Conservation (phyloP, 805 yeast species). For the Sugiyamaella mastotermitis region DNA sequence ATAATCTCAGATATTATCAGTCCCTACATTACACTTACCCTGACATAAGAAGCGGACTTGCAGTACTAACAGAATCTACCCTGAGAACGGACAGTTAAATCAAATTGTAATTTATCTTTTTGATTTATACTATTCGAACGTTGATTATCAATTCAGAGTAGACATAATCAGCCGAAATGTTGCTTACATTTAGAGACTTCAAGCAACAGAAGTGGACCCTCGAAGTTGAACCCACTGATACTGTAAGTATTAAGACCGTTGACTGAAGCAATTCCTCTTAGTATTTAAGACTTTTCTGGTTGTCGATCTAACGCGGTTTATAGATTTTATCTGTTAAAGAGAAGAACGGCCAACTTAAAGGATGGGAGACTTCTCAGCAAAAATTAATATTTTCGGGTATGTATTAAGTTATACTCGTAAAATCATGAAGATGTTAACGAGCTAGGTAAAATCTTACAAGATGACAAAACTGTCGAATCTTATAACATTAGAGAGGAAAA, state of each 20-base stretch:
- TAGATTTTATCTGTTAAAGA: constrained; percentile 18
- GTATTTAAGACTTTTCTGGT: neutral
- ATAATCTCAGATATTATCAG: too few species aligned
- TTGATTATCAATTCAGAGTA: too few species aligned
- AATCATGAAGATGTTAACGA: too few species aligned
- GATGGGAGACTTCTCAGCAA: constrained; percentile 65
- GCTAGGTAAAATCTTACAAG: constrained; percentile 75
- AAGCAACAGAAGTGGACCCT: constrained; percentile 82
- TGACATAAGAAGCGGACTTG: too few species aligned
- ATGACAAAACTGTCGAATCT: constrained; percentile 65
- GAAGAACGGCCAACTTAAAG: constrained; percentile 60
- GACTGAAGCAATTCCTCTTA: neutral
- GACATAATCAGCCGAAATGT: too few species aligned
- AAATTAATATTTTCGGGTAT: constrained; percentile 84
- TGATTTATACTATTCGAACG: too few species aligned
- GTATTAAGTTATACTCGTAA: too few species aligned
- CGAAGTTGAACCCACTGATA: constrained; percentile 63
- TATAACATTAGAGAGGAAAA: constrained; percentile 73
- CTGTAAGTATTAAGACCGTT: constrained; percentile 47
- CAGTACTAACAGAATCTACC: too few species aligned
- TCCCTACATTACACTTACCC: too few species aligned
- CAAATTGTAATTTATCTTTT: too few species aligned
- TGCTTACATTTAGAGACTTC: constrained; percentile 80
- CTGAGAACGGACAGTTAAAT: too few species aligned
- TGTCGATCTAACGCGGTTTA: neutral